Percentiles rank a stretch among this genome's conserved stretches.
Conservation (phyloP, 768 basidiomycete species). For the Tulasnella sp. region DNA sequence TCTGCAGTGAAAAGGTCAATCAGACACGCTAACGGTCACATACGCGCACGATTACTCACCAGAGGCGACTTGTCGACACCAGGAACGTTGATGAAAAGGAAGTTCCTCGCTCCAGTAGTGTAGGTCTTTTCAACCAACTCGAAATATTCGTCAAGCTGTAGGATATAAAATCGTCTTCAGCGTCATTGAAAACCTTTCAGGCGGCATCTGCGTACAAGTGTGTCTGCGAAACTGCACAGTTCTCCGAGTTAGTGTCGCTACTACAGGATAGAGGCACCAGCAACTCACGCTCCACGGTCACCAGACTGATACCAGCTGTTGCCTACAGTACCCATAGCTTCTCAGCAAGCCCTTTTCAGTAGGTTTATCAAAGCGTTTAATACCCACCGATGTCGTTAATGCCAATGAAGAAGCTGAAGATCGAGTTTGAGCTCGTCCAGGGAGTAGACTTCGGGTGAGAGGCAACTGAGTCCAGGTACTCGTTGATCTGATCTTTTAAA, state of each 20-base stretch:
- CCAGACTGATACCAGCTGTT: conserved; percentile 28
- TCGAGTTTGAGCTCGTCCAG: conserved; percentile 46
- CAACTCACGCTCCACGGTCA: conserved; percentile 34
- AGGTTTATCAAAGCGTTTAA: no score
- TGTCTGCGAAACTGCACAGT: neutral
- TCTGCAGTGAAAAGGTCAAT: conserved; percentile 24
- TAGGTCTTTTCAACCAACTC: conserved; percentile 28
- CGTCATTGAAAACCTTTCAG: neutral
- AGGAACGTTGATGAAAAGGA: conserved; percentile 53
- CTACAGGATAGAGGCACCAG: conserved; percentile 18
- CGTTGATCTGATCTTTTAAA: conserved; percentile 48
- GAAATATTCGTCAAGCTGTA: conserved; percentile 36
- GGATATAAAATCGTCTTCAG: neutral
- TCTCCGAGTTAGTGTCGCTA: neutral
- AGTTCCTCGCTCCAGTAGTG: conserved; percentile 47
- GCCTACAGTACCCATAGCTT: neutral
- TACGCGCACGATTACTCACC: conserved; percentile 14
- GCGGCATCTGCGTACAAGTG: conserved; percentile 19
- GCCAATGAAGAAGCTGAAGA: conserved; percentile 60
- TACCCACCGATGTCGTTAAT: conserved; percentile 48
- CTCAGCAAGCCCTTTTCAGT: neutral
- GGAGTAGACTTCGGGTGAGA: conserved; percentile 38
- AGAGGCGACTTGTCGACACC: conserved; percentile 47
- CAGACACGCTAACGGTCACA: conserved; percentile 14
- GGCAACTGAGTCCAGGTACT: conserved; percentile 42